phyloP scores from a whole-genome alignment of 2,329 filamentous ascomycete genomes.

The Neopestalotiopsis clavispora region DNA sequence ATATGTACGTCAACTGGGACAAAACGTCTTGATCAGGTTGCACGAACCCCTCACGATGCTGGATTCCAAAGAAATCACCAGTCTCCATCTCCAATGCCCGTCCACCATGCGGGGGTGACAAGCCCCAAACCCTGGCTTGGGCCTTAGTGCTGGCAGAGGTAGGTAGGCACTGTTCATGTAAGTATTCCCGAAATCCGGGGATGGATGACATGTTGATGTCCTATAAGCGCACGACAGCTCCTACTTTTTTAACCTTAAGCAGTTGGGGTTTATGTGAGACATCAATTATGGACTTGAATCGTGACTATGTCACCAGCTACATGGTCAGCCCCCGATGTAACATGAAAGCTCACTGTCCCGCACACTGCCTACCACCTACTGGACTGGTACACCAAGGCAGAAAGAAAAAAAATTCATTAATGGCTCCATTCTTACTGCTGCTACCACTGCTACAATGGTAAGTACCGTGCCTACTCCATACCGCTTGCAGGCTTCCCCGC shows the following conservation, averaged over 20 bases:
- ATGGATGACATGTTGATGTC: neutral
- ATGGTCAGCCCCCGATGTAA: neutral
- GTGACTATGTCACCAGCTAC: neutral
- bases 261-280: neutral
- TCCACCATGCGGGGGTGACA: too few species aligned
- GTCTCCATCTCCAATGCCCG: neutral
- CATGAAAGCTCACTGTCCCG: neutral
- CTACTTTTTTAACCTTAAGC: neutral
- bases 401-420: too few species aligned
- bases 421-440: too few species aligned
- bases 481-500: too few species aligned
- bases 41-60: neutral
- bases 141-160: too few species aligned
- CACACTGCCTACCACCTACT: too few species aligned
- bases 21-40: neutral
- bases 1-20: neutral
- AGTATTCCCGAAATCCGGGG: neutral
- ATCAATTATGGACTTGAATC: neutral
- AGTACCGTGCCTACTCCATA: too few species aligned
- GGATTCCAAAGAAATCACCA: neutral
- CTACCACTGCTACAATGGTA: too few species aligned
- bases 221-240: neutral
- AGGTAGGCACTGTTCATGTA: neutral
- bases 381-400: too few species aligned
- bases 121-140: too few species aligned